Evolutionary conservation across 805 yeast genomes (phyloP).

Genomic region (Metschnikowia baotianmanensis): DNA sequence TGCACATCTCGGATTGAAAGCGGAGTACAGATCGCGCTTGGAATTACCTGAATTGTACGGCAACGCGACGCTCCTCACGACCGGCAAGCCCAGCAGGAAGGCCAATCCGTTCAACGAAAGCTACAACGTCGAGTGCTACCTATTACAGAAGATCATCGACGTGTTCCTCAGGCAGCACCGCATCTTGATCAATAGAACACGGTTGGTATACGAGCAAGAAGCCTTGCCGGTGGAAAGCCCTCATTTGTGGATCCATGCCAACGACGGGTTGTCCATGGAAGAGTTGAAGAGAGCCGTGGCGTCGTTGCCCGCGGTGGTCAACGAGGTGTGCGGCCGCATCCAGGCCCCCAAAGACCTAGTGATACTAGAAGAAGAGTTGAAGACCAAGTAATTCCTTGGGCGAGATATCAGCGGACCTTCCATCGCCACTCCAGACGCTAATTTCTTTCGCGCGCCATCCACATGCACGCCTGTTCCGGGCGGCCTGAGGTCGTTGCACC

Average conservation of each 20-base stretch:
- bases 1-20: slow-evolving; percentile 60
- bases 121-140: slow-evolving; percentile 53
- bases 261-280: slow-evolving; percentile 24
- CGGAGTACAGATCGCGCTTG: slow-evolving; percentile 42
- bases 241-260: slow-evolving; percentile 34
- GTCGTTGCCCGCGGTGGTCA: slow-evolving; percentile 23
- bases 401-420: background rate
- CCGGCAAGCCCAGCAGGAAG: slow-evolving; percentile 44
- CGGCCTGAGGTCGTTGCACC: background rate
- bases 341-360: slow-evolving; percentile 25
- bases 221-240: slow-evolving; percentile 31
- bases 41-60: slow-evolving; percentile 52
- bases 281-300: slow-evolving; percentile 28
- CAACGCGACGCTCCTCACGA: slow-evolving; percentile 40
- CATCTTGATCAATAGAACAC: slow-evolving; percentile 63
- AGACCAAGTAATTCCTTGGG: slow-evolving; percentile 10
- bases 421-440: slow-evolving; percentile 1
- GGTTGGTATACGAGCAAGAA: slow-evolving; percentile 64
- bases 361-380: slow-evolving; percentile 26
- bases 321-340: slow-evolving; percentile 25
- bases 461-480: background rate
- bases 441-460: background rate
- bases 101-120: slow-evolving; percentile 39
- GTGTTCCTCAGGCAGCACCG: slow-evolving; percentile 47
- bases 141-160: slow-evolving; percentile 68